Percentiles rank a stretch among this genome's conserved stretches.
Conservation (phyloP, 139 green algal genomes). For the Tetradesmus obliquus region DNA sequence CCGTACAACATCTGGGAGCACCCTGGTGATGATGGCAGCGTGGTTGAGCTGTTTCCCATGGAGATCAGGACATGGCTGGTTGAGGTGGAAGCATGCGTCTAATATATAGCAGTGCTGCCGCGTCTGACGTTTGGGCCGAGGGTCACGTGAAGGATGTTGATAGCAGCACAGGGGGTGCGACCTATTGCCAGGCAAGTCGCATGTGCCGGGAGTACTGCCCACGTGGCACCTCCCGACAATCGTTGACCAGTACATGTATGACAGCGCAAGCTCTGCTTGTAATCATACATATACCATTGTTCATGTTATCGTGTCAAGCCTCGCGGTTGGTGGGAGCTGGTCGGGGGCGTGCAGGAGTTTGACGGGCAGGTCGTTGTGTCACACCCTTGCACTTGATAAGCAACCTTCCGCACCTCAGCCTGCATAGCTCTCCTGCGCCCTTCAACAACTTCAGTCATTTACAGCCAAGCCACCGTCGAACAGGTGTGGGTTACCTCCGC, state of each 20-base stretch:
- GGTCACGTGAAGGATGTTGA: background rate
- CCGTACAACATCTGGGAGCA: background rate
- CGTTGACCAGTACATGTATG: background rate
- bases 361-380: background rate
- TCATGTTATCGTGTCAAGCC: background rate
- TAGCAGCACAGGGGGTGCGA: background rate
- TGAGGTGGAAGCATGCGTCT: background rate
- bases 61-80: slow-evolving; percentile 70
- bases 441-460: background rate
- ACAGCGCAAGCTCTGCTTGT: background rate
- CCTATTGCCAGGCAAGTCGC: background rate
- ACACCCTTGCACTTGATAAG: background rate
- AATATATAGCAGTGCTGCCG: too few species aligned
- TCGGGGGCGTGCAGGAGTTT: background rate
- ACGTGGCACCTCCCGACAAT: background rate
- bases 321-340: too few species aligned
- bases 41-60: slow-evolving; percentile 67
- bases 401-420: too few species aligned
- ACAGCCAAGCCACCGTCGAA: background rate
- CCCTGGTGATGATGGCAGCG: background rate
- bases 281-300: background rate
- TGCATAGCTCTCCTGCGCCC: background rate
- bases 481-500: background rate
- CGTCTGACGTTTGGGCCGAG: background rate
- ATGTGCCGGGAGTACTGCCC: background rate